phyloP scores from a whole-genome alignment of 169 alveolate species.

The Cystoisospora suis region DNA sequence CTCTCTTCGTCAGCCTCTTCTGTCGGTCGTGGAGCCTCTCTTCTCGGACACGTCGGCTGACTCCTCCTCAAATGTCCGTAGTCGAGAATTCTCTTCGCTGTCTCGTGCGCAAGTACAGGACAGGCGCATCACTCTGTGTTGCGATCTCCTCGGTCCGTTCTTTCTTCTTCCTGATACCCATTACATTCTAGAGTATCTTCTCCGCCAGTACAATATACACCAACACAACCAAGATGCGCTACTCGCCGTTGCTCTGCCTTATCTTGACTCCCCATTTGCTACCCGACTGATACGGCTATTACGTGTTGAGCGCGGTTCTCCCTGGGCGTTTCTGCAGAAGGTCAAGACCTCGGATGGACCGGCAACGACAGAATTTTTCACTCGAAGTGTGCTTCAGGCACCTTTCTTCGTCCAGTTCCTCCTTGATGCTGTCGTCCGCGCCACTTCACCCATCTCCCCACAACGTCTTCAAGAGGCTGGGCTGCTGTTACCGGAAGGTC shows the following conservation, averaged over 20 bases:
- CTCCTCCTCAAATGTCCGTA: background rate
- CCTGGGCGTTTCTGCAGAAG: conserved; percentile 1
- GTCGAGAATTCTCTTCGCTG: background rate
- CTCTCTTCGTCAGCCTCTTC: conserved; percentile 3
- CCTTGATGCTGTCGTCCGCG: background rate
- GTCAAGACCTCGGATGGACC: background rate
- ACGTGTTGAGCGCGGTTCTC: background rate
- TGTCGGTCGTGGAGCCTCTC: background rate
- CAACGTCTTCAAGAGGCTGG: conserved; percentile 2
- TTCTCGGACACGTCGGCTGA: background rate
- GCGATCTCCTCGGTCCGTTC: conserved; percentile 34
- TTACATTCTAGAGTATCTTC: background rate
- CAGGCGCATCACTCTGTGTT: background rate
- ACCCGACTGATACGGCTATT: conserved; percentile 18
- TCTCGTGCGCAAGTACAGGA: background rate
- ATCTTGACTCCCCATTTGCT: background rate
- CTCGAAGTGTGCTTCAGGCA: background rate
- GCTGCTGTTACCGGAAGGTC: background rate
- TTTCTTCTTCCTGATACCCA: conserved; percentile 19
- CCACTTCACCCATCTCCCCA: background rate
- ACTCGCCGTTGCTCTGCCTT: conserved; percentile 25
- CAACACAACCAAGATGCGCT: conserved; percentile 3
- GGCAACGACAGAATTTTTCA: background rate
- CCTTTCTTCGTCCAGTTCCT: conserved; percentile 8
- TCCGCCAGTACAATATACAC: background rate